Evolutionary conservation across 129 eudicot genomes (phyloP).

Genomic region (sunflower (Helianthus annuus)): HanXRQr2.0-SUNRISE NC_035441.2:49125383-49125882

Average conservation of each 20-base stretch:
- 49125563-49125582: slow-evolving; percentile 31
- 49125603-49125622: slow-evolving; percentile 44
- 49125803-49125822: slow-evolving; percentile 74
- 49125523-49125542: slow-evolving; percentile 40
- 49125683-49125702: slow-evolving; percentile 64
- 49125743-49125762: slow-evolving; percentile 76
- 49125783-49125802: slow-evolving; percentile 62
- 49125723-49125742: slow-evolving; percentile 77
- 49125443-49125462: slow-evolving; percentile 42
- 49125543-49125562: slow-evolving; percentile 16
- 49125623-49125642: slow-evolving; percentile 79
- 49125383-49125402: no score
- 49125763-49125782: slow-evolving; percentile 71
- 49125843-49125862: slow-evolving; percentile 78
- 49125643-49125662: slow-evolving; percentile 74
- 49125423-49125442: background rate
- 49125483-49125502: background rate
- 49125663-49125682: slow-evolving; percentile 77
- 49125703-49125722: slow-evolving; percentile 63
- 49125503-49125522: slow-evolving; percentile 4
- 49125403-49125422: no score
- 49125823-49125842: slow-evolving; percentile 58
- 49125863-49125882: slow-evolving; percentile 56
- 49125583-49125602: slow-evolving; percentile 33
- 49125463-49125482: background rate